Evolutionary conservation across 139 green algal species (phyloP), one percentile per base, ranked within the genome.

Genomic region (Coelastrella sp.): DNA sequence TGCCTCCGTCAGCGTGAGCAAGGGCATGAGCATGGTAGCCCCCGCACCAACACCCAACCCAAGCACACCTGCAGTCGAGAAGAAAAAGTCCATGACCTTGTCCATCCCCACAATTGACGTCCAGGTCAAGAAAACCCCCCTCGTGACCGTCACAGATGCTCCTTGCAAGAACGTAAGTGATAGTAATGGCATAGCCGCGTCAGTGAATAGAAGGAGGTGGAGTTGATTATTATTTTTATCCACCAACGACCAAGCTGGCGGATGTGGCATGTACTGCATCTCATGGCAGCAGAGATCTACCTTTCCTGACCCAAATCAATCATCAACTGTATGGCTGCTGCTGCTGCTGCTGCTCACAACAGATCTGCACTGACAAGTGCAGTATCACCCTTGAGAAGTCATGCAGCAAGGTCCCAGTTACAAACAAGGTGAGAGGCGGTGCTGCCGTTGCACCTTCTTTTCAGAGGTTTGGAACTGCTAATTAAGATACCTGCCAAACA

Each of bases 361-460:
- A 84, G 78, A 10, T 84, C 17, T 84, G 78, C 78, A 22, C 24
- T 27, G 56, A 66, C 56, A 66, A 84, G 78, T 84, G 78, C 78
- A 84, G 78, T 49, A 61, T 84, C 56, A 68, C 17, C 15, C 20
- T 84, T 60, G 78, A 84, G 78, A 66, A 66, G 56, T 24, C 58
- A 17, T 84, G 78, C 78, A 84, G 25, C 17, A 66, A 84, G 56
- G 78, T 84, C 56, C 78, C 78, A 84, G 78, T 84, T 15, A 68
- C 78, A 84, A 25, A 70, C 49, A 84, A 84, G 78, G 78, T 84
- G 17, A 19, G 78, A 82, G 75, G 19, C 27, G 78, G 15, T 82
- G 75, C 75, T 24, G 35, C 75, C 63, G 75, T 25, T 82, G 75
- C 75, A 59, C 25, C 27, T 82, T 6, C 27, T 61, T 25, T 82